A percentile compares a stretch with the other conserved stretches of the same genome.
Evolutionary conservation across 2,329 filamentous ascomycete species (phyloP).

Genomic region (Fusarium miscanthi): DNA sequence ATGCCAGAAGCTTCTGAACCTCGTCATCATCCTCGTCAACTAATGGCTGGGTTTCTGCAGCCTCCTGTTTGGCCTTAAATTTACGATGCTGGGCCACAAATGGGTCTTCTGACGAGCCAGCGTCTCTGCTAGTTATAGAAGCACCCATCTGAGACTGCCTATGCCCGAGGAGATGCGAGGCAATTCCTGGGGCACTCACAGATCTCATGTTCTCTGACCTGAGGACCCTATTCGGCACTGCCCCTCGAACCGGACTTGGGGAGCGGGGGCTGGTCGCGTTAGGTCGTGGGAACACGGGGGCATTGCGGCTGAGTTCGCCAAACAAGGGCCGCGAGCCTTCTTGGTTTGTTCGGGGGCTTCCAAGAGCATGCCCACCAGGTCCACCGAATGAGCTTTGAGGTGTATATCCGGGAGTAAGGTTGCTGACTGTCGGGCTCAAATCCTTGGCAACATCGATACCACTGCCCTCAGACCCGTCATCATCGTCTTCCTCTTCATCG

Average conservation of each 20-base stretch:
- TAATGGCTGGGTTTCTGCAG: conserved; percentile 67
- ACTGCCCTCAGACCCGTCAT: conserved; percentile 66
- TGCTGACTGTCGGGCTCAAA: conserved; percentile 63
- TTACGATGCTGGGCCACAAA: conserved; percentile 64
- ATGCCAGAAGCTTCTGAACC: conserved; percentile 70
- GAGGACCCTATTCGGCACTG: conserved; percentile 62
- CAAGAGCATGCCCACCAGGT: conserved; percentile 53
- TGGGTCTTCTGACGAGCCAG: conserved; percentile 55
- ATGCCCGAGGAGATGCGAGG: conserved; percentile 63
- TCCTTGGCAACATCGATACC: conserved; percentile 74
- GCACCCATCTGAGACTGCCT: conserved; percentile 52
- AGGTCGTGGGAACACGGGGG: conserved; percentile 66
- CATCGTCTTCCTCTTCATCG: conserved; percentile 62
- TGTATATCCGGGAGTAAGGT: conserved; percentile 61
- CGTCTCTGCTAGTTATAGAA: conserved; percentile 55
- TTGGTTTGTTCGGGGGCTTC: conserved; percentile 54
- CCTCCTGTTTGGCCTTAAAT: conserved; percentile 65
- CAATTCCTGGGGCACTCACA: conserved; percentile 69
- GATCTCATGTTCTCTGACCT: conserved; percentile 65
- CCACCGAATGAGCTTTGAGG: conserved; percentile 70
- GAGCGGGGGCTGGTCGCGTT: conserved; percentile 72
- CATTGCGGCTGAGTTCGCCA: conserved; percentile 63
- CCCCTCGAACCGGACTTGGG: conserved; percentile 75
- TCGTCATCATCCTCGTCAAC: conserved; percentile 77
- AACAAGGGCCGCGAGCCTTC: conserved; percentile 61